Conservation (phyloP, 805 yeast genomes). For the Myxozyma vanderwaltii region DNA sequence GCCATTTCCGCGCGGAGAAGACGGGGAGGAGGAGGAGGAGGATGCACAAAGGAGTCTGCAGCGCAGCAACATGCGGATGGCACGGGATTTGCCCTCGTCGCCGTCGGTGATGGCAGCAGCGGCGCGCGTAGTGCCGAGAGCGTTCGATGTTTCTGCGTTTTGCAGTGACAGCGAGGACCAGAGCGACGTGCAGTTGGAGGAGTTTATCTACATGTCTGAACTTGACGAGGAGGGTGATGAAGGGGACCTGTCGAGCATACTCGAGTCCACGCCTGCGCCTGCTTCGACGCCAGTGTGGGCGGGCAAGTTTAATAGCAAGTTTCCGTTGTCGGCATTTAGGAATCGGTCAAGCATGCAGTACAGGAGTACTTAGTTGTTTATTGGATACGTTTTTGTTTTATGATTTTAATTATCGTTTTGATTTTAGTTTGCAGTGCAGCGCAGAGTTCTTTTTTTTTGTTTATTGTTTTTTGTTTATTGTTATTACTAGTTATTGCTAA, state of each 20-base stretch:
- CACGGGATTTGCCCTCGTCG: slow-evolving; percentile 10
- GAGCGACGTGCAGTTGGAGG: slow-evolving; percentile 66
- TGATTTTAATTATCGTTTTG: neutral
- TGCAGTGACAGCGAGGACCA: slow-evolving; percentile 43
- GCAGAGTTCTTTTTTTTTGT: neutral
- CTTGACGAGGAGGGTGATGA: slow-evolving; percentile 65
- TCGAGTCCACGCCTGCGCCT: slow-evolving; percentile 26
- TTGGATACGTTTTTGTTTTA: neutral
- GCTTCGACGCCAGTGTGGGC: slow-evolving; percentile 44
- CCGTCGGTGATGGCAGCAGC: slow-evolving; percentile 26
- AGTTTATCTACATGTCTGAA: slow-evolving; percentile 83
- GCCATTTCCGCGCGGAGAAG: slow-evolving; percentile 26
- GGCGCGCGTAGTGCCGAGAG: slow-evolving; percentile 33
- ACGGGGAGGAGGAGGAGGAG: slow-evolving; percentile 8
- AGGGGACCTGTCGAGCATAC: slow-evolving; percentile 28
- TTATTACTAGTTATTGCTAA: too few species aligned
- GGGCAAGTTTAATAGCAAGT: slow-evolving; percentile 49
- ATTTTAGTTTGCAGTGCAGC: neutral
- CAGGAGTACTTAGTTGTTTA: slow-evolving; percentile 20
- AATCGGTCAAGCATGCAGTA: slow-evolving; percentile 58
- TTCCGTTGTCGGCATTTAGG: slow-evolving; percentile 89
- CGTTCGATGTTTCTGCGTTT: slow-evolving; percentile 19
- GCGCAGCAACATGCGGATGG: neutral
- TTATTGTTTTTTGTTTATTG: neutral
- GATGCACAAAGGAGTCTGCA: neutral